Percentiles rank a stretch among this genome's conserved stretches.
These are phyloP conservation scores for Acacia melanoxylon DNA, from an alignment of 306 rosid genomes.

Conservation along the genomic window DNA sequence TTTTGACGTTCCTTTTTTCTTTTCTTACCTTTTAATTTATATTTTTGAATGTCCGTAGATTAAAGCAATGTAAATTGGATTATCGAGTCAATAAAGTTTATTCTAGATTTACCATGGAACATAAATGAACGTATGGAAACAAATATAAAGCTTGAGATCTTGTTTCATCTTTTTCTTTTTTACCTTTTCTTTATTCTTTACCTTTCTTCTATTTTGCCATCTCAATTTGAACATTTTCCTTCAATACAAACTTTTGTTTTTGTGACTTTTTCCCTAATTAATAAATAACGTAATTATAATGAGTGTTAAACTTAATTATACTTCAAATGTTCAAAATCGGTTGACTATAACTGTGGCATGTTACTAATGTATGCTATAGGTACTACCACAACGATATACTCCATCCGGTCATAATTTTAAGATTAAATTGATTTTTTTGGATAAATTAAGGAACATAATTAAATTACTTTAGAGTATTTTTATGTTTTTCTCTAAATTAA, in stretches of 20 bases:
- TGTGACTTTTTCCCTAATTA: background rate
- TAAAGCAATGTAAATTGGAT: background rate
- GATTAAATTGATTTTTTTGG: no score
- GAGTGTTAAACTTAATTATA: background rate
- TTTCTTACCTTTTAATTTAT: background rate
- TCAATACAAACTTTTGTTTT: background rate
- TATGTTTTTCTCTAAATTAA: no score
- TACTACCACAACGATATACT: no score
- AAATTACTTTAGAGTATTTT: no score
- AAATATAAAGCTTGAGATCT: background rate
- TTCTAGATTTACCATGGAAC: background rate
- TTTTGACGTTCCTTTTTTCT: background rate
- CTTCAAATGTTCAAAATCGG: no score
- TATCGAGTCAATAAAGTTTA: background rate
- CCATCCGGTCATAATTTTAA: no score
- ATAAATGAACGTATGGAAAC: background rate
- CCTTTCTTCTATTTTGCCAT: background rate
- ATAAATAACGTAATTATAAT: background rate
- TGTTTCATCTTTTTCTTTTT: background rate
- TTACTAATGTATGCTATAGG: background rate
- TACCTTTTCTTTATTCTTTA: constrained; percentile 3
- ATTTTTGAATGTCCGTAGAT: background rate
- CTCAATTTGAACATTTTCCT: background rate
- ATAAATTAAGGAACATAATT: no score
- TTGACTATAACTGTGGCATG: background rate